phyloP scores from a whole-genome alignment of 169 alveolate species.

The Plasmodium ovale region DNA sequence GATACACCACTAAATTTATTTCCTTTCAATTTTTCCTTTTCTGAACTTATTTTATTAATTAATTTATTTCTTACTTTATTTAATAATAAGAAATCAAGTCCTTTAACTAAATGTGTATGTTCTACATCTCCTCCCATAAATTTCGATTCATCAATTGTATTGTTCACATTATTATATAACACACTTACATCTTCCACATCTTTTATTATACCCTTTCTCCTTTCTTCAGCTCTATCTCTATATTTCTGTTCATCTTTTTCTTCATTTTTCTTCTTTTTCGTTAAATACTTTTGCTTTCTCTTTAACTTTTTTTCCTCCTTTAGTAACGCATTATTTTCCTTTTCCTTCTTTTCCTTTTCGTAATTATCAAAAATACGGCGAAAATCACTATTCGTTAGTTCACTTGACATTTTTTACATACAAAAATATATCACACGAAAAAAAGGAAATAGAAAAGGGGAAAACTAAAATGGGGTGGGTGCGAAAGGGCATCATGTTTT shows the following conservation, averaged over 20 bases:
- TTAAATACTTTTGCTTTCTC: constrained; percentile 59
- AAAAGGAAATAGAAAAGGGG: not conserved
- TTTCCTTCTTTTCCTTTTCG: constrained; percentile 68
- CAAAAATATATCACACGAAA: not conserved
- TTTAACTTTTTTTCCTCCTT: constrained; percentile 65
- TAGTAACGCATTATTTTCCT: constrained; percentile 30
- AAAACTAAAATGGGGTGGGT: not conserved
- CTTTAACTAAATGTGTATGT: constrained; percentile 85
- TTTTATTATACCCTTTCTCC: constrained; percentile 74
- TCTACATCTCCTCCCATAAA: constrained; percentile 87
- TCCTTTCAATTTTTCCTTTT: constrained; percentile 45
- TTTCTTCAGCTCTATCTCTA: constrained; percentile 75
- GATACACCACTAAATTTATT: constrained; percentile 20
- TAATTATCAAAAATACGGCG: constrained; percentile 63
- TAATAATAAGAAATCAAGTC: constrained; percentile 83
- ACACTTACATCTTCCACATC: constrained; percentile 68
- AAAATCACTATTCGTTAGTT: constrained; percentile 63
- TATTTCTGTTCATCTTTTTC: constrained; percentile 62
- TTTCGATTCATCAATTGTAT: constrained; percentile 74
- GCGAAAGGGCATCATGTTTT: no score
- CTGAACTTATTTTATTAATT: constrained; percentile 49
- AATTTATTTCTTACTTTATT: constrained; percentile 82
- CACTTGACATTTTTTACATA: constrained; percentile 58
- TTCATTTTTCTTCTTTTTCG: constrained; percentile 54
- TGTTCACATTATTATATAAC: constrained; percentile 53